Percentiles rank a stretch among this genome's conserved stretches.
phyloP scores from a whole-genome alignment of 768 basidiomycete species.

The Mrakia frigida region DNA sequence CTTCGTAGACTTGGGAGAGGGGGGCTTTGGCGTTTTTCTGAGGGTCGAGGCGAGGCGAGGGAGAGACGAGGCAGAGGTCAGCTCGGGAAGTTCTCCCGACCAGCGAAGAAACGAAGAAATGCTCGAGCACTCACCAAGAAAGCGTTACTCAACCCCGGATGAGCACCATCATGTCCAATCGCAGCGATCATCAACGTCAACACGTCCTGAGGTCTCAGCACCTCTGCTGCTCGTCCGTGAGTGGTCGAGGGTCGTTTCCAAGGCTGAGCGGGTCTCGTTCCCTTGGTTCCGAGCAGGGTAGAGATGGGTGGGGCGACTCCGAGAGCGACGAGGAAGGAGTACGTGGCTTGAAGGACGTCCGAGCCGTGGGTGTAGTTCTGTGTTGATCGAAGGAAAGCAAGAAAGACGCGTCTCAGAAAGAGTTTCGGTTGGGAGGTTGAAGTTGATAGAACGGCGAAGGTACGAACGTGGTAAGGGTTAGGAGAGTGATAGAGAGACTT shows the following conservation, averaged over 20 bases:
- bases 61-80: not conserved
- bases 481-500: constrained; percentile 81
- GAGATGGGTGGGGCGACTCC: constrained; percentile 71
- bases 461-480: constrained; percentile 73
- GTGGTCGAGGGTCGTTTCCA: constrained; percentile 36
- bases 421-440: not conserved
- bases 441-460: not conserved
- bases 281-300: constrained; percentile 51
- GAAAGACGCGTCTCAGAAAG: not conserved
- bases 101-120: not conserved
- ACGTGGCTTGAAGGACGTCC: constrained; percentile 90
- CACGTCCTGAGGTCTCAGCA: constrained; percentile 60
- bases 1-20: constrained; percentile 78
- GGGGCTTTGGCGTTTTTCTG: constrained; percentile 93
- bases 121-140: constrained; percentile 78
- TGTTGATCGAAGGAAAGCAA: not conserved
- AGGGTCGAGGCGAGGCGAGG: not conserved
- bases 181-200: constrained; percentile 83
- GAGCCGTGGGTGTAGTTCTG: constrained; percentile 88
- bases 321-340: constrained; percentile 72
- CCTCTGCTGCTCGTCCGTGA: constrained; percentile 34
- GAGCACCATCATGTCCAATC: constrained; percentile 95
- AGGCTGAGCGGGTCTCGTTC: constrained; percentile 32
- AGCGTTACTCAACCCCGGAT: constrained; percentile 86
- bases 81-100: not conserved